A percentile compares a stretch with the other conserved stretches of the same genome.
These are phyloP conservation scores for Tricholoma furcatifolium DNA, from an alignment of 768 basidiomycete species.

Conservation along the genomic window DNA sequence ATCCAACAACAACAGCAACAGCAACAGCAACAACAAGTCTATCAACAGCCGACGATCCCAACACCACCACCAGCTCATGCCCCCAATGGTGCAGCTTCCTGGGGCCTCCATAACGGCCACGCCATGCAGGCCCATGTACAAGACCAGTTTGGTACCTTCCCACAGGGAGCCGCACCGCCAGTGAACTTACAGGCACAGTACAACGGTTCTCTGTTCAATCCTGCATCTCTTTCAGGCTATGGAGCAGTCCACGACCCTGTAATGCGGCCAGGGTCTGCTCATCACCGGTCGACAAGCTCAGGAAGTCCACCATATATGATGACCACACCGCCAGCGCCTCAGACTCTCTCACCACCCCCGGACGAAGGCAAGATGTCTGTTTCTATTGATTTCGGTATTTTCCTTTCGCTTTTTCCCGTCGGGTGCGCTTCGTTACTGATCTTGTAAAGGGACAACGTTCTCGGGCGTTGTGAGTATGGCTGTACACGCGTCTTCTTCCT, in stretches of 20 bases:
- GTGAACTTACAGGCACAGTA: slow-evolving; percentile 9
- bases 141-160: slow-evolving; percentile 29
- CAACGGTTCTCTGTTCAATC: slow-evolving; percentile 26
- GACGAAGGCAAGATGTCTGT: slow-evolving; percentile 82
- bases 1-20: slow-evolving; percentile 47
- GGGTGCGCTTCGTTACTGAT: not conserved
- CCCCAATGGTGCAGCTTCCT: slow-evolving; percentile 18
- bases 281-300: slow-evolving; percentile 18
- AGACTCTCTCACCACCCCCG: slow-evolving; percentile 21
- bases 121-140: slow-evolving; percentile 32
- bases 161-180: slow-evolving; percentile 16
- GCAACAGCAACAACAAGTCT: slow-evolving; percentile 24
- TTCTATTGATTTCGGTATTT: slow-evolving; percentile 79
- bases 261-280: slow-evolving; percentile 30
- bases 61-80: slow-evolving; percentile 21
- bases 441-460: slow-evolving; percentile 72
- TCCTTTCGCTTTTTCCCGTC: not conserved
- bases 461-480: slow-evolving; percentile 72
- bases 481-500: not conserved
- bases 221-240: slow-evolving; percentile 16
- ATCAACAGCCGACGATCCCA: slow-evolving; percentile 41
- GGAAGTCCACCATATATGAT: slow-evolving; percentile 23
- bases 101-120: too few relatives aligned
- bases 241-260: slow-evolving; percentile 26
- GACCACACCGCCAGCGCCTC: slow-evolving; percentile 21